These are phyloP conservation scores for Penicillium glabrum DNA, from an alignment of 2,329 filamentous ascomycete species.

Conservation along the genomic window DNA sequence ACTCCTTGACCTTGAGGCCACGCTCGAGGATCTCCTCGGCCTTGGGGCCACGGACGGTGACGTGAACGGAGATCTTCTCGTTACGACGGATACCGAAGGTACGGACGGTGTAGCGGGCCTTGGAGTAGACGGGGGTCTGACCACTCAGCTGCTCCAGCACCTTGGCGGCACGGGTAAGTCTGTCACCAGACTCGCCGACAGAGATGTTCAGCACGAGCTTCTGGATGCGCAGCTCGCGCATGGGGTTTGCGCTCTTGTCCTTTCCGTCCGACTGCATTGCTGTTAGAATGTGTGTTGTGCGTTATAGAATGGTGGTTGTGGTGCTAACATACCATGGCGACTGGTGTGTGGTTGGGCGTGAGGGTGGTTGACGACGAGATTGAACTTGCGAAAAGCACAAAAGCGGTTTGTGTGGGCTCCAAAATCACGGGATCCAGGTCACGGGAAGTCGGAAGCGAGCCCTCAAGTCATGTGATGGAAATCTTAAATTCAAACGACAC, in stretches of 20 bases:
- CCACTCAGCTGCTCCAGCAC: conserved; percentile 99
- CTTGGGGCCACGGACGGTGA: conserved; percentile 98
- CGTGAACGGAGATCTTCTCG: conserved; percentile 99
- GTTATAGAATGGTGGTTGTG: conserved; percentile 3
- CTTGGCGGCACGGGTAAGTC: conserved; percentile 99
- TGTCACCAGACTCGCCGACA: conserved; percentile 99
- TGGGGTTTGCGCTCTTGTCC: conserved; percentile 90
- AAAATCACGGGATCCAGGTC: conserved; percentile 20
- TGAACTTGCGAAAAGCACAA: conserved; percentile 34
- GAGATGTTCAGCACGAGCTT: conserved; percentile 99
- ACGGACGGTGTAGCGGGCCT: conserved; percentile 99
- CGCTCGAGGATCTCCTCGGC: conserved; percentile 99
- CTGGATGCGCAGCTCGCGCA: conserved; percentile 99
- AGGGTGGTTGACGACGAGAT: conserved; percentile 39
- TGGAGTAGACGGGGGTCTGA: conserved; percentile 99
- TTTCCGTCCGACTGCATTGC: conserved; percentile 64
- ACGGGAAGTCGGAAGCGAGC: conserved; percentile 35
- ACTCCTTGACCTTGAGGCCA: conserved; percentile 99
- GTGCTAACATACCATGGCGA: conserved; percentile 49
- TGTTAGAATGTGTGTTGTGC: conserved; percentile 19
- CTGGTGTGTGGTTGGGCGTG: conserved; percentile 35
- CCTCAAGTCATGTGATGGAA: not conserved
- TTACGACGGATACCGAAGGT: conserved; percentile 99
- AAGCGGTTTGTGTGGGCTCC: conserved; percentile 36
- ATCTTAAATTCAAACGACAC: not conserved